phyloP scores from a whole-genome alignment of 78 protist species.

The Bigelowiella natans region DNA sequence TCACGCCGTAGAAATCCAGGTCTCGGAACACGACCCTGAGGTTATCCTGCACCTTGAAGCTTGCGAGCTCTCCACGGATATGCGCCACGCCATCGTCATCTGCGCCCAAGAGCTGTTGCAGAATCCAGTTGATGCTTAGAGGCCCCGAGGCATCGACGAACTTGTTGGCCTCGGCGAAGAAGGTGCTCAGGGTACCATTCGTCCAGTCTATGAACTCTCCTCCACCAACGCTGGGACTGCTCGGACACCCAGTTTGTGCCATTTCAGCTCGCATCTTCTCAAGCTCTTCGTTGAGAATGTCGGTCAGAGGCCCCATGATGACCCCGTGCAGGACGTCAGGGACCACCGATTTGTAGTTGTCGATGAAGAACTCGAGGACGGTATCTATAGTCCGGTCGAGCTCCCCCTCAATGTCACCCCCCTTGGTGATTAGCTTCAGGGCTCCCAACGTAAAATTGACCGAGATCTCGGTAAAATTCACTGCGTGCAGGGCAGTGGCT shows the following conservation, averaged over 20 bases:
- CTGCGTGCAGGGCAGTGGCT: background rate
- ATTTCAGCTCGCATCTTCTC: background rate
- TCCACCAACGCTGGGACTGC: background rate
- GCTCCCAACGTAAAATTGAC: background rate
- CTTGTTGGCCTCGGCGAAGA: background rate
- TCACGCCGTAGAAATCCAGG: background rate
- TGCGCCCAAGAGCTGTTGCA: background rate
- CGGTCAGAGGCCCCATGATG: background rate
- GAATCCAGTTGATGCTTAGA: background rate
- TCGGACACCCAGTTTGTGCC: background rate
- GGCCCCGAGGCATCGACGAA: background rate
- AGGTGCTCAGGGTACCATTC: background rate
- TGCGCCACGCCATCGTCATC: background rate
- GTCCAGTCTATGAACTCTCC: background rate
- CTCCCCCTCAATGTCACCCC: background rate
- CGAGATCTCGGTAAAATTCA: background rate
- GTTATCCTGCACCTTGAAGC: background rate
- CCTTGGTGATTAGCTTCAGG: background rate
- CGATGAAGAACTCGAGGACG: background rate
- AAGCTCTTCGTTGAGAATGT: background rate
- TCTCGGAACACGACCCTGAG: background rate
- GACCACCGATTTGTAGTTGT: background rate
- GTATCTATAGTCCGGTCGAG: background rate
- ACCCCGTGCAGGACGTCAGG: background rate
- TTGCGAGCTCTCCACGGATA: background rate